A percentile compares a stretch with the other conserved stretches of the same genome.
Conservation (phyloP, 2,329 filamentous ascomycete genomes). For the Trichothecium roseum region DNA sequence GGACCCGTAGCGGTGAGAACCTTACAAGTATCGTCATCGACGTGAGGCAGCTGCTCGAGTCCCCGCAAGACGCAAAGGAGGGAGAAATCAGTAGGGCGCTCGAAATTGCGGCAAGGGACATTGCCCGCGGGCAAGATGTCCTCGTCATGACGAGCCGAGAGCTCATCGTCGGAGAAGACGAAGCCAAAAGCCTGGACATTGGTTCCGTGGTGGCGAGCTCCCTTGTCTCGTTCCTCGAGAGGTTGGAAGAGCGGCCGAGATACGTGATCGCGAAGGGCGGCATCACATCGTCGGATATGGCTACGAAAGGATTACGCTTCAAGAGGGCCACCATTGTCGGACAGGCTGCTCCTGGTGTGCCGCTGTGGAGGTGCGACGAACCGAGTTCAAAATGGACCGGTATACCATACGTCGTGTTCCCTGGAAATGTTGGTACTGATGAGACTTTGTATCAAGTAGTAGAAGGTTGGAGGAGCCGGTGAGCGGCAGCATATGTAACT, state of each 20-base stretch:
- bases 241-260: conserved; percentile 33
- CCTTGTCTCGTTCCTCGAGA: conserved; percentile 35
- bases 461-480: conserved; percentile 2
- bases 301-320: conserved; percentile 44
- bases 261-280: conserved; percentile 51
- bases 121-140: conserved; percentile 38
- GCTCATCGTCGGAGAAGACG: conserved; percentile 20
- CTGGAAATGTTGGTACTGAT: conserved; percentile 41
- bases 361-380: conserved; percentile 45
- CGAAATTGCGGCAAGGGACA: conserved; percentile 22
- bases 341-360: conserved; percentile 41
- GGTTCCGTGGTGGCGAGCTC: conserved; percentile 39
- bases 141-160: conserved; percentile 48
- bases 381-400: conserved; percentile 31
- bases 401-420: conserved; percentile 45
- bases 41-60: conserved; percentile 35
- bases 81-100: conserved; percentile 21
- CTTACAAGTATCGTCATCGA: conserved; percentile 35
- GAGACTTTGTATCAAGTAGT: conserved; percentile 33
- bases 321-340: conserved; percentile 40
- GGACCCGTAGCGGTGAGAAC: conserved; percentile 22
- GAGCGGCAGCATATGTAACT: background rate
- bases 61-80: conserved; percentile 15
- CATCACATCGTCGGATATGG: conserved; percentile 48
- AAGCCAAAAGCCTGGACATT: conserved; percentile 30